Percentiles rank a stretch among this genome's conserved stretches.
Evolutionary conservation across 1,284 basidiomycete species (phyloP).

Genomic region (Trichosporon faecale): DNA sequence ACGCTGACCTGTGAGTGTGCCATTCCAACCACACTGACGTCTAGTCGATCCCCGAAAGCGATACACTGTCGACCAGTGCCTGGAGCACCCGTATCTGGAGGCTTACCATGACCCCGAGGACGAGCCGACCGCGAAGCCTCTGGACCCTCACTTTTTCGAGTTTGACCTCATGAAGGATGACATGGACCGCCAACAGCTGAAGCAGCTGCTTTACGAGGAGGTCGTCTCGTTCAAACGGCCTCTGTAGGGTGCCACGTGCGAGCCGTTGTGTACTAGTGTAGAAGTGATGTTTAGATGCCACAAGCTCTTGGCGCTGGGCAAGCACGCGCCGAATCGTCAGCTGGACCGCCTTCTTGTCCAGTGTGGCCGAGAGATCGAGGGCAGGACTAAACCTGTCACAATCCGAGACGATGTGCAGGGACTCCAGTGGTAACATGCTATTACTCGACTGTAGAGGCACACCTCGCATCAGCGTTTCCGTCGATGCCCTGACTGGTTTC

Average conservation of each 20-base stretch:
- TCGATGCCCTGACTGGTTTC: no score
- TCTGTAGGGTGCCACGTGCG: neutral
- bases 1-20: constrained; percentile 65
- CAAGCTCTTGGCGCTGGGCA: neutral
- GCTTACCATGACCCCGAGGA: constrained; percentile 87
- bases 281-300: neutral
- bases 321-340: no score
- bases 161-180: constrained; percentile 93
- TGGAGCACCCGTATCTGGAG: constrained; percentile 85
- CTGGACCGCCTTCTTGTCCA: no score
- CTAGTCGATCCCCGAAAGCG: constrained; percentile 88
- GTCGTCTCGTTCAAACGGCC: constrained; percentile 66
- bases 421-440: no score
- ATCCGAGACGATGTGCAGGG: no score
- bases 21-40: neutral
- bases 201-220: constrained; percentile 62
- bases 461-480: no score
- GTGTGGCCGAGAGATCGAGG: no score
- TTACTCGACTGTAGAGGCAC: no score
- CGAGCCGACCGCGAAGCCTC: constrained; percentile 83
- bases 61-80: constrained; percentile 82
- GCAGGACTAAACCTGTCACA: no score
- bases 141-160: constrained; percentile 88
- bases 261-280: neutral
- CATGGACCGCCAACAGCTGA: constrained; percentile 78